Conservation (phyloP, 1,139 yeast species). For the Insectozyma bohioensis region DNA sequence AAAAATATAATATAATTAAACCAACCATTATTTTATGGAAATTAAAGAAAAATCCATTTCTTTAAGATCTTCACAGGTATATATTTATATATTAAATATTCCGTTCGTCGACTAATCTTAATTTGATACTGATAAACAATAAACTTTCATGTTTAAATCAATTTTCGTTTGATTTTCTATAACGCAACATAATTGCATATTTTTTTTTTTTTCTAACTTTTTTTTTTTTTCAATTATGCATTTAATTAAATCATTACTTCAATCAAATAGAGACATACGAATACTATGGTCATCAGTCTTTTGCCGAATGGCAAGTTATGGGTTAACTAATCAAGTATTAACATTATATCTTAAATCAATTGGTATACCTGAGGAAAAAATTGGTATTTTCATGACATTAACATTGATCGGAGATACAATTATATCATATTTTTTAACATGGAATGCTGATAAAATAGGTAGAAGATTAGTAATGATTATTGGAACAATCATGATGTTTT, state of each 20-base stretch:
- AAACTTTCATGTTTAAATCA: too few relatives aligned
- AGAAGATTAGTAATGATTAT: constrained; percentile 61
- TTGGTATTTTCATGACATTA: constrained; percentile 81
- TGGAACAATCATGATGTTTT: constrained; percentile 71
- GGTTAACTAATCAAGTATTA: constrained; percentile 77
- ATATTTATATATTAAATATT: too few relatives aligned
- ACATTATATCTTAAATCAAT: constrained; percentile 65
- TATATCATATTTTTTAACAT: constrained; percentile 69
- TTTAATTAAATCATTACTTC: constrained; percentile 22
- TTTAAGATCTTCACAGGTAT: too few relatives aligned
- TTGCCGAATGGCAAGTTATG: constrained; percentile 74
- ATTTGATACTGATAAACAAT: too few relatives aligned
- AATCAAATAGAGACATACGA: constrained; percentile 52
- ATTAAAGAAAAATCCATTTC: too few relatives aligned
- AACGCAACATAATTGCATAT: too few relatives aligned
- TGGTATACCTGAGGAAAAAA: constrained; percentile 54
- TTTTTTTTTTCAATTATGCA: constrained; percentile 20
- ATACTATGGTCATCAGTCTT: constrained; percentile 72
- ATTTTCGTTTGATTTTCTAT: too few relatives aligned
- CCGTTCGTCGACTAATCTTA: too few relatives aligned
- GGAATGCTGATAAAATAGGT: constrained; percentile 79
- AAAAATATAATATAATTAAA: not conserved
- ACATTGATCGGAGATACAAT: constrained; percentile 80
- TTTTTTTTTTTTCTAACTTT: not conserved
- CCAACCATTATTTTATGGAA: not conserved